Evolutionary conservation across 2,329 filamentous ascomycete genomes (phyloP), one percentile per base, ranked within the genome.

Genomic region (Exophiala xenobiotica): DNA sequence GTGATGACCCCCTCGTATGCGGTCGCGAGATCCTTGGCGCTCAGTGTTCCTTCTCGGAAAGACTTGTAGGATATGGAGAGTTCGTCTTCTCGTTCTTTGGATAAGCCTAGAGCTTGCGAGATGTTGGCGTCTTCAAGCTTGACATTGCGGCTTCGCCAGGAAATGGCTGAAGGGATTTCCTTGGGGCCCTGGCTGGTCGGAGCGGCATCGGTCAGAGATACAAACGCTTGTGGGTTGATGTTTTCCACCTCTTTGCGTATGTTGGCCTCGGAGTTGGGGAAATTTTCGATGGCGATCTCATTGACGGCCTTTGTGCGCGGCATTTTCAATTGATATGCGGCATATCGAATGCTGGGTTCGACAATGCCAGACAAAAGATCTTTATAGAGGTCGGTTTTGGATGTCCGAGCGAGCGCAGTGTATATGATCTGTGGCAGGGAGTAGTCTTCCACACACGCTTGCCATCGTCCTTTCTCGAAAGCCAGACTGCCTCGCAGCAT

Each of bases 121-220:
- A 97, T 96, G 43, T 90, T 86, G 20, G 92, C 91, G 70, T 99
- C 92, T 63, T 96, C 91, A 46, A 99, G 87, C 59, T 86, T 85
- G 12, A 96, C 92, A 56, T 86, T 86, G 35, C 91, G 82, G 7
- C 83, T 86, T 58, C 93, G 83, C 93, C 93, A 99, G 3, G 80
- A 85, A 51, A 99, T 85, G 7, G 83, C 87, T 62, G 85, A 85
- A 0, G 89, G 87, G 2, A 83, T 74, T 41, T 82, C 70, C 47
- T 70, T 64, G 26, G 68, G 65, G 12, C 74, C 72, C 49, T 74
- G 73, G 54, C 63, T 14, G 46, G 77, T 78, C 76, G 57, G 69
- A 46, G 72, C 76, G 12, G 74, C 70, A 31, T 88, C 80, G 38
- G 80, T 79, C 47, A 38, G 46, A 3, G 51, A 51, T 16, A 53